These are phyloP conservation scores for Globisporangium echinulatum DNA, from an alignment of 352 stramenopile species.

Conservation along the genomic window DNA sequence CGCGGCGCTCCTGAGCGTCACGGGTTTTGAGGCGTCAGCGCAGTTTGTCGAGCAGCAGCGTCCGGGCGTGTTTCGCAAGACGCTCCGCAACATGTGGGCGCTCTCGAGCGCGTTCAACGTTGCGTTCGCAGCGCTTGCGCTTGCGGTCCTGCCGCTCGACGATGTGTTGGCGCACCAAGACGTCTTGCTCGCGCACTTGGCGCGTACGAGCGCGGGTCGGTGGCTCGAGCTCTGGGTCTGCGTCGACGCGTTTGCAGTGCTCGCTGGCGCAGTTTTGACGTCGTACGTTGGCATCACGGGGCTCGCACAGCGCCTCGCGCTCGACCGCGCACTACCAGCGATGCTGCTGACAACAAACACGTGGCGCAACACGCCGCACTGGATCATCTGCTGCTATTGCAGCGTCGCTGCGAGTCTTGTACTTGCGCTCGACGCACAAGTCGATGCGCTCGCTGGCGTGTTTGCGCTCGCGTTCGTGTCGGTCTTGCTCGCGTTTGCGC, in stretches of 20 bases:
- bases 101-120: conserved; percentile 83
- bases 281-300: conserved; percentile 78
- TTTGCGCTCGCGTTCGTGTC: conserved; percentile 84
- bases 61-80: conserved; percentile 68
- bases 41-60: conserved; percentile 86
- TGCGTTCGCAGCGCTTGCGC: conserved; percentile 34
- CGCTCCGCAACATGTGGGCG: conserved; percentile 71
- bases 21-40: conserved; percentile 81
- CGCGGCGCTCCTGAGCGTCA: conserved; percentile 81
- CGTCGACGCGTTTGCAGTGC: conserved; percentile 84
- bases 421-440: conserved; percentile 65
- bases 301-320: conserved; percentile 61
- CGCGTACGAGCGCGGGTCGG: conserved; percentile 21
- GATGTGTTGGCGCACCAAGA: conserved; percentile 47
- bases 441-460: conserved; percentile 63
- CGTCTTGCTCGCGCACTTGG: conserved; percentile 66
- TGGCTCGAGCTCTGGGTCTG: conserved; percentile 51
- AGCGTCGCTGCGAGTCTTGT: conserved; percentile 56
- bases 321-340: conserved; percentile 49
- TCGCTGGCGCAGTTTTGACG: conserved; percentile 79
- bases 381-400: conserved; percentile 72
- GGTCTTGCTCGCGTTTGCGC: conserved; percentile 78
- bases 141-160: conserved; percentile 71
- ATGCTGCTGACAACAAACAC: conserved; percentile 55
- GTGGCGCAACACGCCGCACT: conserved; percentile 64